These are phyloP conservation scores for Curvularia eragrostidis DNA, from an alignment of 2,329 filamentous ascomycete genomes.

Conservation along the genomic window DNA sequence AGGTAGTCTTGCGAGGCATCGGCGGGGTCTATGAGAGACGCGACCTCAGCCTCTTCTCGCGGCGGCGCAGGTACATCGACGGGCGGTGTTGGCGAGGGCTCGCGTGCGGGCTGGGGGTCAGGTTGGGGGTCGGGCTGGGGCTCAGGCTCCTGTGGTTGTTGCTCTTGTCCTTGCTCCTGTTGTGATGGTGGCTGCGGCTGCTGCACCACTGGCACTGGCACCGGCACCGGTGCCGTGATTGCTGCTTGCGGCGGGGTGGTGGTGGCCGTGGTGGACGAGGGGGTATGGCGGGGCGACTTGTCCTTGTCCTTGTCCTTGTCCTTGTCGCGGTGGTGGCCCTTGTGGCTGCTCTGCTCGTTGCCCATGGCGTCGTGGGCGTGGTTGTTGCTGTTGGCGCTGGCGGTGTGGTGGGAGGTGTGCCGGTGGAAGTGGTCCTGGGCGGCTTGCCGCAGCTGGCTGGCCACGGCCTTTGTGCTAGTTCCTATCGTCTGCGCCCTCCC, in stretches of 20 bases:
- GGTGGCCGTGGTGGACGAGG: not conserved
- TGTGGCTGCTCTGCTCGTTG: slow-evolving; percentile 50
- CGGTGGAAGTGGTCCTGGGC: slow-evolving; percentile 36
- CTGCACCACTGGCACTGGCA: not conserved
- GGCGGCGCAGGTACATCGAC: slow-evolving; percentile 48
- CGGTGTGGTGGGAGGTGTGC: slow-evolving; percentile 14
- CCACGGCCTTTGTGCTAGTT: slow-evolving; percentile 30
- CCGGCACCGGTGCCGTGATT: slow-evolving; percentile 4
- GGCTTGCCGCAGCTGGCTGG: slow-evolving; percentile 41
- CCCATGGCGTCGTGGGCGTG: slow-evolving; percentile 40
- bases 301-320: slow-evolving; percentile 10
- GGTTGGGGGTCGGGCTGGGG: not conserved
- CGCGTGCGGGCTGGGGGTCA: slow-evolving; percentile 1
- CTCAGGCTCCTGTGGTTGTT: not conserved
- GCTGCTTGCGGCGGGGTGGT: not conserved
- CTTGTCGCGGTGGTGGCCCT: slow-evolving; percentile 16
- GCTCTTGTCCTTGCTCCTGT: slow-evolving; percentile 2
- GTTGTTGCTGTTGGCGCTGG: not conserved
- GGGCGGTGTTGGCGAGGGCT: slow-evolving; percentile 44
- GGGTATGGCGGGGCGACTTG: slow-evolving; percentile 11
- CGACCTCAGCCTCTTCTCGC: slow-evolving; percentile 26
- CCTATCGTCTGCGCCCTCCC: slow-evolving; percentile 38
- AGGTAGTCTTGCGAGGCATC: slow-evolving; percentile 48
- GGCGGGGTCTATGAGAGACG: slow-evolving; percentile 38
- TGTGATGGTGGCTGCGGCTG: not conserved